Base-by-base conservation (phyloP, 2,329 filamentous ascomycete genomes). In the Cordyceps cicadae region DNA sequence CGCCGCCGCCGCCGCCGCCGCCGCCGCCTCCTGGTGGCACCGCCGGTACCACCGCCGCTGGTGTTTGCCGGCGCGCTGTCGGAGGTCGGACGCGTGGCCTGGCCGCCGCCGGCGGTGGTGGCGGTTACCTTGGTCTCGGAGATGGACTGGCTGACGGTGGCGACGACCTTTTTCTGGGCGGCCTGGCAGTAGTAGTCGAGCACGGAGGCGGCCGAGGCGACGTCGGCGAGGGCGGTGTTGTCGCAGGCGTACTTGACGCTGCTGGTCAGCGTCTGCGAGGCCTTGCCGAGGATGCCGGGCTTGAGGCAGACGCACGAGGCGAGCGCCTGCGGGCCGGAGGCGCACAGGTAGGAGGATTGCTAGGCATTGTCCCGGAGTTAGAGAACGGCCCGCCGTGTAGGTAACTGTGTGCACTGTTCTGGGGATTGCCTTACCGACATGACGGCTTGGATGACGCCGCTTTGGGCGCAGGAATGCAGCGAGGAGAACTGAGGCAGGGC, bases 301-400 rank as follows among this genome's bases (percentile, higher is more conserved):
- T 79, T 79, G 52, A 80, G 62, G 59, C 78, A 81, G 11, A 70
- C 73, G 60, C 78, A 81, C 3, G 77, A 79, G 0, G 77, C 78
- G 9, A 80, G 67, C 11, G 75, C 75, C 64, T 76, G 68, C 3
- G 77, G 76, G 0, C 76, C 78, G 0, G 62, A 62, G 2, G 76
- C 76, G 51, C 78, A 80, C 37, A 75, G 50, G 6, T 49, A 62
- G 3, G 14, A 19, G 7, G 61, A 54, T 62, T 62, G 61, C 61
- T 62, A 26, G 3, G 6, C 29, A 7, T 2, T 12, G 12, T 6
- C 2, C 9, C 24, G 37, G 12, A 15, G 37, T n/a, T 3, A 17
- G 37, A n/a, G 32, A 9, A 11, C 11, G 7, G 21, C 29, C 1
- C 5, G 29, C 29, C 6, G 29, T 29, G 3, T 29, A 29, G 29